Percentiles rank a stretch among this genome's conserved stretches.
Conservation (phyloP, 2,329 filamentous ascomycete species). For the Aspergillus sp. region DNA sequence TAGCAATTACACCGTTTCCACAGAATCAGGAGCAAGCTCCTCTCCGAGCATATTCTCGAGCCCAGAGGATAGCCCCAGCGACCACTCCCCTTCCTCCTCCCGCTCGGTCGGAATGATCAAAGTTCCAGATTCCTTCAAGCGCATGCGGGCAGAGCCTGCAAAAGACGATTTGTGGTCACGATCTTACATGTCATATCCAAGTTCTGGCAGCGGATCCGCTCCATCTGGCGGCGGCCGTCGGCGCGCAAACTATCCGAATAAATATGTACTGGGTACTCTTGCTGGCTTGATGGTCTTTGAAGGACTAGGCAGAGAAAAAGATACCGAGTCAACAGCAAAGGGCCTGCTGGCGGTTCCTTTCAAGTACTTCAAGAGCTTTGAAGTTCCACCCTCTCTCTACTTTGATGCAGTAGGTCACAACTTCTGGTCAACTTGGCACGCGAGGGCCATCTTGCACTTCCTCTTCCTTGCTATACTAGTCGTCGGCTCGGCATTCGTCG, state of each 20-base stretch:
- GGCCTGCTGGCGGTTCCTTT: slow-evolving; percentile 70
- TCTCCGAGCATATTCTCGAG: slow-evolving; percentile 49
- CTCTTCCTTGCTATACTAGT: slow-evolving; percentile 57
- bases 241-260: slow-evolving; percentile 62
- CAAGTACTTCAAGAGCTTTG: slow-evolving; percentile 55
- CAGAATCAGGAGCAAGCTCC: slow-evolving; percentile 40
- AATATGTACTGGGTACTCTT: slow-evolving; percentile 90
- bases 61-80: slow-evolving; percentile 40
- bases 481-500: slow-evolving; percentile 59
- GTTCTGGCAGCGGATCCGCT: slow-evolving; percentile 34
- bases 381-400: slow-evolving; percentile 30
- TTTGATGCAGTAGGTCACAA: slow-evolving; percentile 30
- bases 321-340: slow-evolving; percentile 64
- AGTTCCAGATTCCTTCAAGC: slow-evolving; percentile 49
- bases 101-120: slow-evolving; percentile 50
- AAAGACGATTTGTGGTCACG: slow-evolving; percentile 43
- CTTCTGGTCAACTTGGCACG: slow-evolving; percentile 44
- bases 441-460: slow-evolving; percentile 46
- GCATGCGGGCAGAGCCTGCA: slow-evolving; percentile 43
- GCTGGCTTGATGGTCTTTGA: slow-evolving; percentile 92
- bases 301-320: slow-evolving; percentile 72
- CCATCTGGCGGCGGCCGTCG: slow-evolving; percentile 48
- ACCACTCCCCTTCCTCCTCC: slow-evolving; percentile 35
- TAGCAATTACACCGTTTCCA: slow-evolving; percentile 43
- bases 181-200: slow-evolving; percentile 43